A percentile compares a stretch with the other conserved stretches of the same genome.
Conservation (phyloP, 345 rosid genomes). For the Pelargonium nanum region DNA sequence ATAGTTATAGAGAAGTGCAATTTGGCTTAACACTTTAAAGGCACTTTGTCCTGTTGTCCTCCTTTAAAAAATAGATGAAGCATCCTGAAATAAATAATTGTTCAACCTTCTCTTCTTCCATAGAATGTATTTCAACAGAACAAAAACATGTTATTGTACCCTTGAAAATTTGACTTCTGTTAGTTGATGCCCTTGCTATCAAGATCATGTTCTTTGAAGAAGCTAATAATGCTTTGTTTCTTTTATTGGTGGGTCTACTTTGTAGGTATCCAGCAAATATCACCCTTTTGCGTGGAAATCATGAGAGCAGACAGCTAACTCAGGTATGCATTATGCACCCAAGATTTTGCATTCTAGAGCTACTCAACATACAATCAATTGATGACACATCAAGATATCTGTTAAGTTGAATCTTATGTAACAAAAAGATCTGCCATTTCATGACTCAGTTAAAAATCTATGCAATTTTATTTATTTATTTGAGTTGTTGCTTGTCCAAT, state of each 20-base stretch:
- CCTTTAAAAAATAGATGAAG: neutral
- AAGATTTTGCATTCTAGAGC: neutral
- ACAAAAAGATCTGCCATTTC: too few species aligned
- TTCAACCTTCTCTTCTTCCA: neutral
- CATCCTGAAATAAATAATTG: neutral
- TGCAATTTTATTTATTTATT: too few species aligned
- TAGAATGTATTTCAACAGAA: too few species aligned
- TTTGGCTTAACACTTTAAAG: neutral
- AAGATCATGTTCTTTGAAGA: neutral
- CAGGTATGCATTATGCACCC: constrained; percentile 46
- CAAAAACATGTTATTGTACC: neutral
- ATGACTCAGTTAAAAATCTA: too few species aligned
- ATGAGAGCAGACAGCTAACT: constrained; percentile 98
- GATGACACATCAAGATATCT: neutral
- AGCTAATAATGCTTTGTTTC: neutral
- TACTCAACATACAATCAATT: neutral
- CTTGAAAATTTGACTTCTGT: neutral
- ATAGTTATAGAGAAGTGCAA: too few species aligned
- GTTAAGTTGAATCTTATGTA: neutral
- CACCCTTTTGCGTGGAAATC: constrained; percentile 98
- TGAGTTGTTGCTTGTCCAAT: too few species aligned
- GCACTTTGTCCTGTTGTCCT: neutral
- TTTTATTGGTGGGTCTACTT: constrained; percentile 5
- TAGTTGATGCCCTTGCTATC: neutral
- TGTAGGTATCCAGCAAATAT: constrained; percentile 91